Conservation (phyloP, 108 stramenopile species). For the Stephanodiscus triporus region DNA sequence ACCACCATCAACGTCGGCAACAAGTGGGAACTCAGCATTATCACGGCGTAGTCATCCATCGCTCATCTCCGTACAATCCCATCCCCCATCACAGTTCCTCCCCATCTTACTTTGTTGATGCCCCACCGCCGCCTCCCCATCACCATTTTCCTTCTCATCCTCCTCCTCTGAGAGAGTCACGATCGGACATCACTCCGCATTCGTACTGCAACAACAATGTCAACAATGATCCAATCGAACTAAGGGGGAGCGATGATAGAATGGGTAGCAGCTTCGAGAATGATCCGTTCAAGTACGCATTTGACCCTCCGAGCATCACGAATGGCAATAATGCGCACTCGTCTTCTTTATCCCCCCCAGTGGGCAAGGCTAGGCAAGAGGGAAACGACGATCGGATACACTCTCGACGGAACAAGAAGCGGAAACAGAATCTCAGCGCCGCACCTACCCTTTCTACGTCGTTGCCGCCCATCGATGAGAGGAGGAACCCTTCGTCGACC, state of each 20-base stretch:
- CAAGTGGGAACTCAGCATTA: too few species aligned
- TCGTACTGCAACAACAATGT: background rate
- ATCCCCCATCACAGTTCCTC: background rate
- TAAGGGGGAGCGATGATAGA: background rate
- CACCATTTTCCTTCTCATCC: background rate
- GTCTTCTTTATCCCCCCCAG: background rate
- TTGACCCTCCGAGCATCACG: background rate
- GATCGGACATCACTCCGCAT: background rate
- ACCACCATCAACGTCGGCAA: slow-evolving; percentile 14
- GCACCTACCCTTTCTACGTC: background rate
- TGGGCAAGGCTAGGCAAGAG: background rate
- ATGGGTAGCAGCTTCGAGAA: slow-evolving; percentile 1
- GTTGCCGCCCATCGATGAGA: background rate
- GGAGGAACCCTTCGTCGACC: slow-evolving; percentile 1
- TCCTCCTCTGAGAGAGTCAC: background rate
- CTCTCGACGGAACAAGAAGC: background rate
- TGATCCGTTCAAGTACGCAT: slow-evolving; percentile 12
- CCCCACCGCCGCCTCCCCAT: background rate
- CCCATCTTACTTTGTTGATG: background rate
- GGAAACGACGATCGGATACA: background rate
- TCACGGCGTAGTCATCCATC: background rate
- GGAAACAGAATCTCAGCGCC: background rate
- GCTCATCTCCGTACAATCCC: too few species aligned
- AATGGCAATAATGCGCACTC: background rate
- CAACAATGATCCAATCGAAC: background rate